A percentile compares a stretch with the other conserved stretches of the same genome.
These are phyloP conservation scores for Begonia loranthoides DNA, from an alignment of 306 rosid genomes.

Conservation along the genomic window DNA sequence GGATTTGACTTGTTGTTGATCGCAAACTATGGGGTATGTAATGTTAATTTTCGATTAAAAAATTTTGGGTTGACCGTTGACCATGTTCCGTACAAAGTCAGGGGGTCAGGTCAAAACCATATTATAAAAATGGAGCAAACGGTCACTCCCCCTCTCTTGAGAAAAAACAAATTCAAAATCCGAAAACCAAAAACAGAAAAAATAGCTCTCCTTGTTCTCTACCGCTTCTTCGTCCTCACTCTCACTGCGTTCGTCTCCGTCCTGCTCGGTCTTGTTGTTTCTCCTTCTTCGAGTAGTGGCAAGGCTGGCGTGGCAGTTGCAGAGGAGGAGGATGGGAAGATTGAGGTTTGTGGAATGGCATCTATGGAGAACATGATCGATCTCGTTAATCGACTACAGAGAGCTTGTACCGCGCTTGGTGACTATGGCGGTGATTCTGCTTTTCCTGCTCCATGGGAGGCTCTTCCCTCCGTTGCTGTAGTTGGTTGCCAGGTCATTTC, in stretches of 20 bases:
- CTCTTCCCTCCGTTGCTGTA: slow-evolving; percentile 32
- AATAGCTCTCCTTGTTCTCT: slow-evolving; percentile 17
- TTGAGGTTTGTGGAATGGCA: slow-evolving; percentile 10
- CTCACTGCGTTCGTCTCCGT: background rate
- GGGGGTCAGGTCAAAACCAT: too few species aligned
- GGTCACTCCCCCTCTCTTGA: too few species aligned
- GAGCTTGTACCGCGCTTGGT: slow-evolving; percentile 24
- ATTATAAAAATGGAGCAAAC: too few species aligned
- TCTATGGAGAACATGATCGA: slow-evolving; percentile 25
- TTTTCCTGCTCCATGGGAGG: slow-evolving; percentile 30
- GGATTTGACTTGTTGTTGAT: too few species aligned
- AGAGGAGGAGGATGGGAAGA: background rate
- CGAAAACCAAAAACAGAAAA: too few species aligned
- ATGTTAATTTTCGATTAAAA: too few species aligned
- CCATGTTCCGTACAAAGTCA: too few species aligned
- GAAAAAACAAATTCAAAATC: background rate
- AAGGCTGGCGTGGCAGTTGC: background rate
- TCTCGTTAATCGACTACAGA: slow-evolving; percentile 26
- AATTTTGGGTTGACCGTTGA: too few species aligned
- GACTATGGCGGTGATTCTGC: slow-evolving; percentile 26
- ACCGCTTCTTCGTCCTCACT: slow-evolving; percentile 8
- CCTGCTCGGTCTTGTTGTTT: background rate
- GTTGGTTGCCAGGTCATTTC: slow-evolving; percentile 20
- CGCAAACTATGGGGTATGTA: too few species aligned
- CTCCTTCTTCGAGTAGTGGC: slow-evolving; percentile 7